Percentiles rank a stretch among this genome's conserved stretches.
Conservation (phyloP, 495 filamentous ascomycete species). For the Halenospora varia region DNA sequence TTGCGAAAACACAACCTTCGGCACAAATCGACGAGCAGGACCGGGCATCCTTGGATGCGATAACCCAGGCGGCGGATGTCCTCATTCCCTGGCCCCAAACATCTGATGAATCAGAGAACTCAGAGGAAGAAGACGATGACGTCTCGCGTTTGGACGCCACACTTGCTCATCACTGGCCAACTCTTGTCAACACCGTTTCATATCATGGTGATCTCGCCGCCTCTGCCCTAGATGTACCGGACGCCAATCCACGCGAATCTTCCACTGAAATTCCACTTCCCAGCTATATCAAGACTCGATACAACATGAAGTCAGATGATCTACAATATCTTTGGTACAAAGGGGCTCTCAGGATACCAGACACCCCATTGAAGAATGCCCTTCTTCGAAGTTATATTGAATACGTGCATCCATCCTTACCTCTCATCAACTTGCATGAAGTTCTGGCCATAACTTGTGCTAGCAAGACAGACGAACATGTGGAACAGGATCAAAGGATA, state of each 20-base stretch:
- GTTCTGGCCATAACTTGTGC: constrained; percentile 42
- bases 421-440: constrained; percentile 66
- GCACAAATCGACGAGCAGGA: not conserved
- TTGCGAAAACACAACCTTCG: not conserved
- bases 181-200: not conserved
- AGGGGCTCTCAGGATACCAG: constrained; percentile 66
- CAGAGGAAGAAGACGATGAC: not conserved
- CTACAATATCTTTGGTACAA: constrained; percentile 66
- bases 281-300: not conserved
- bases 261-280: not conserved
- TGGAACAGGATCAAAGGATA: constrained; percentile 58
- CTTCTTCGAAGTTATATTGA: constrained; percentile 72
- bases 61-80: not conserved
- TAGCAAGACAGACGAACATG: constrained; percentile 51
- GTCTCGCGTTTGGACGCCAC: not conserved
- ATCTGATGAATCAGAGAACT: not conserved
- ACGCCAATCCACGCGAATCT: not conserved
- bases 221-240: not conserved
- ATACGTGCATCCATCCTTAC: constrained; percentile 83
- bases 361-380: constrained; percentile 59
- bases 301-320: constrained; percentile 35
- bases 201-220: not conserved
- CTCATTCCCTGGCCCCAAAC: not conserved
- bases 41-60: not conserved
- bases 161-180: not conserved